These are phyloP conservation scores for Graphium sp. DNA, from an alignment of 2,329 filamentous ascomycete genomes.

Conservation along the genomic window DNA sequence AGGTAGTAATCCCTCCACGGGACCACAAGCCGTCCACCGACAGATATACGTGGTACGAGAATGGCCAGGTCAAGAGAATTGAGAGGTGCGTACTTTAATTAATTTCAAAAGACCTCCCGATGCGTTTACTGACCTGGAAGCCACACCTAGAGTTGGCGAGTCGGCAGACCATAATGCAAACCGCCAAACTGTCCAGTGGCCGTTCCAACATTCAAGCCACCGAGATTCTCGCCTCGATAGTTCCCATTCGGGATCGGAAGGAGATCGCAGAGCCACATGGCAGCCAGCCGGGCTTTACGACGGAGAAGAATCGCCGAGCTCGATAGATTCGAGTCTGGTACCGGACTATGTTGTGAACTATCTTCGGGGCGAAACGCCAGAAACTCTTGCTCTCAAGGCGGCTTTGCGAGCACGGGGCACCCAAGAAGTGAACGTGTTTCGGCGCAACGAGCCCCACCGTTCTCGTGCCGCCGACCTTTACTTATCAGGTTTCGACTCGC, in stretches of 20 bases:
- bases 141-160: constrained; percentile 1
- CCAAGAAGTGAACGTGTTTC: not conserved
- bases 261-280: constrained; percentile 4
- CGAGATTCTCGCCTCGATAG: not conserved
- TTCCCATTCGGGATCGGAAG: not conserved
- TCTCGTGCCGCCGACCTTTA: constrained; percentile 18
- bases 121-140: not conserved
- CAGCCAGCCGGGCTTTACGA: not conserved
- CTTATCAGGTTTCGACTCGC: constrained; percentile 9
- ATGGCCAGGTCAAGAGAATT: constrained; percentile 7
- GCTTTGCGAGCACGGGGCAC: constrained; percentile 11
- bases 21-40: constrained; percentile 7
- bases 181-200: constrained; percentile 6
- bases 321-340: constrained; percentile 25
- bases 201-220: constrained; percentile 6
- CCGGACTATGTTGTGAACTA: constrained; percentile 40
- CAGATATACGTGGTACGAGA: constrained; percentile 7
- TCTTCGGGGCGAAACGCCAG: constrained; percentile 36
- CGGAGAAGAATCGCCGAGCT: constrained; percentile 9
- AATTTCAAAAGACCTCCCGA: not conserved
- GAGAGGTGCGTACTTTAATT: constrained; percentile 5
- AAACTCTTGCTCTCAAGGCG: constrained; percentile 28
- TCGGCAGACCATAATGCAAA: constrained; percentile 2
- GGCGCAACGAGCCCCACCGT: constrained; percentile 7
- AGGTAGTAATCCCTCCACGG: constrained; percentile 8